Percentiles rank a stretch among this genome's conserved stretches.
These are phyloP conservation scores for Blechomonas ayalai DNA, from an alignment of 208 protist species.

Conservation along the genomic window DNA sequence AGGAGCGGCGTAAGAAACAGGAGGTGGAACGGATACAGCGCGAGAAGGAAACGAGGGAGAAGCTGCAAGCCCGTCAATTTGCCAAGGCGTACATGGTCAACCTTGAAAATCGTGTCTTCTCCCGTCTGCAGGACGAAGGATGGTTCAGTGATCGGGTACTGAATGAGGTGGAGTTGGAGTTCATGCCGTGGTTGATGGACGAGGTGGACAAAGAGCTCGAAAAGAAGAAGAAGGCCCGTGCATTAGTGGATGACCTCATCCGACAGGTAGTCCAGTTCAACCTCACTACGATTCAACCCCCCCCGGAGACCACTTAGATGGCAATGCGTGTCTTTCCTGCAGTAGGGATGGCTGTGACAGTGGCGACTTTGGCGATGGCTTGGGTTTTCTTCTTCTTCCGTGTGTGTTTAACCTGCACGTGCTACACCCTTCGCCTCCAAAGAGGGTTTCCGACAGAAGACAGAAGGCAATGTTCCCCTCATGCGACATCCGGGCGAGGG, in stretches of 20 bases:
- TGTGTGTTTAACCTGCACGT: no score
- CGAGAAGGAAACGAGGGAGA: conserved; percentile 87
- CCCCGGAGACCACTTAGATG: no score
- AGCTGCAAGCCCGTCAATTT: conserved; percentile 91
- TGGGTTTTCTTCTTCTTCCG: no score
- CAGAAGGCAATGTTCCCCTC: no score
- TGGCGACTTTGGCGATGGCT: neutral
- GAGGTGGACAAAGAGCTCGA: conserved; percentile 78
- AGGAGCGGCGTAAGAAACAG: conserved; percentile 92
- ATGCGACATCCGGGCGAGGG: no score
- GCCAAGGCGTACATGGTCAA: conserved; percentile 91
- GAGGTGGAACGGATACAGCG: conserved; percentile 88
- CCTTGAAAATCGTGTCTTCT: conserved; percentile 90
- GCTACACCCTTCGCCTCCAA: no score
- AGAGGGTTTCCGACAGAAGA: no score
- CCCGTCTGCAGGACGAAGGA: conserved; percentile 87
- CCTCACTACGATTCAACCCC: conserved; percentile 20
- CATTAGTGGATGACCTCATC: conserved; percentile 82
- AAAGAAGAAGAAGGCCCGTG: conserved; percentile 72
- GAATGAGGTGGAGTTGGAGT: conserved; percentile 92
- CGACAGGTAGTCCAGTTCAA: conserved; percentile 71
- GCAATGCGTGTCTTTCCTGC: no score
- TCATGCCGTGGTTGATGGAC: conserved; percentile 92
- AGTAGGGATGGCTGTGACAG: neutral
- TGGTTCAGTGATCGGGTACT: conserved; percentile 95